Evolutionary conservation across 2,329 filamentous ascomycete genomes (phyloP).

Genomic region (Penicillium sp.): DNA sequence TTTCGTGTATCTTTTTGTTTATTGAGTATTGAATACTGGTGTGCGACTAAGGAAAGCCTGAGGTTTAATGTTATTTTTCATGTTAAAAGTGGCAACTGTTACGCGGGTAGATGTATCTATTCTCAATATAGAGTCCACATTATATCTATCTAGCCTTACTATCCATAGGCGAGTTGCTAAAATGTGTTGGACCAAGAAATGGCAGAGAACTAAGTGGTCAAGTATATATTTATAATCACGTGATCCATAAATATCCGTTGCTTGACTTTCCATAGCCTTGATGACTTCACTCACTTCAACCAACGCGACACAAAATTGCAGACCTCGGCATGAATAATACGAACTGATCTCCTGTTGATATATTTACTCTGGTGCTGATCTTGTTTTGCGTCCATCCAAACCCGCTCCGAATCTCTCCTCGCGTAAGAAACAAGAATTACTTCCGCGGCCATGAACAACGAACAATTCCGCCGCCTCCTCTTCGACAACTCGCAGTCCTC

Average conservation of each 20-base stretch:
- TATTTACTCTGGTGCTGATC: background rate
- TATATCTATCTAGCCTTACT: background rate
- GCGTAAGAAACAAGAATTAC: too few relatives aligned
- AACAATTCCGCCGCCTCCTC: slow-evolving; percentile 85
- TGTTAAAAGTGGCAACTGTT: background rate
- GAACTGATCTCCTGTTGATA: background rate
- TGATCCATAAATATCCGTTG: background rate
- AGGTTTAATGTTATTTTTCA: background rate
- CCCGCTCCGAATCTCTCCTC: too few relatives aligned
- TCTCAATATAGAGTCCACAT: background rate
- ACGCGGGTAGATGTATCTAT: background rate
- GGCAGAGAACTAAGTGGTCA: too few relatives aligned
- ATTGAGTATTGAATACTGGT: background rate
- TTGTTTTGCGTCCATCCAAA: too few relatives aligned
- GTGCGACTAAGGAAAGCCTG: background rate
- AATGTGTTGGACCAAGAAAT: too few relatives aligned
- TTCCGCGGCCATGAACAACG: slow-evolving; percentile 79
- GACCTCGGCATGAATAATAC: background rate
- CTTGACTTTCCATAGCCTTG: background rate
- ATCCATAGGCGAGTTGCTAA: too few relatives aligned
- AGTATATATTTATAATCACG: background rate
- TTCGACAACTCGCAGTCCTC: slow-evolving; percentile 50
- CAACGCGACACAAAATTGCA: background rate
- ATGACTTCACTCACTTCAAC: background rate
- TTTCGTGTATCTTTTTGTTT: background rate